Evolutionary conservation across 768 basidiomycete species (phyloP).

Genomic region (Clitopilus hobsonii): DNA sequence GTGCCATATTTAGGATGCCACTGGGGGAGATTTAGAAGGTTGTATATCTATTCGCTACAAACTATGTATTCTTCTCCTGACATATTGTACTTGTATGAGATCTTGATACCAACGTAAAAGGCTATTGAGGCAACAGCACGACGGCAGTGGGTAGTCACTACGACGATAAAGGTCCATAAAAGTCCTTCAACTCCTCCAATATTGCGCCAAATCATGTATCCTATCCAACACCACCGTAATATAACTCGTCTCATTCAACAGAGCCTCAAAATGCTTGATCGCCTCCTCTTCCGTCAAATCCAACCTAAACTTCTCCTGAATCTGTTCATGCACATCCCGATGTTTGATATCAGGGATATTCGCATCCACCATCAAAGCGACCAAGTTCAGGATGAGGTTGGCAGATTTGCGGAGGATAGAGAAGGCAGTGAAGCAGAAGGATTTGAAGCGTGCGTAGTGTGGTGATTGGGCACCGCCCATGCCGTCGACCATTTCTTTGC

Average conservation of each 20-base stretch:
- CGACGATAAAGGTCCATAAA: too few relatives aligned
- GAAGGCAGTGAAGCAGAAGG: conserved; percentile 97
- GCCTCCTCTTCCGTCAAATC: conserved; percentile 96
- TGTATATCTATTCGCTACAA: too few relatives aligned
- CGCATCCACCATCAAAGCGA: conserved; percentile 95
- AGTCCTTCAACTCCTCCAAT: conserved; percentile 74
- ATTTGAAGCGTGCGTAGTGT: conserved; percentile 97
- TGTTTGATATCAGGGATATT: conserved; percentile 98
- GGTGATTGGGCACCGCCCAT: conserved; percentile 97
- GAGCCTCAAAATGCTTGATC: conserved; percentile 91
- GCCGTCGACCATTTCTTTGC: conserved; percentile 99
- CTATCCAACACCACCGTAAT: conserved; percentile 90
- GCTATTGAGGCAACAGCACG: too few relatives aligned
- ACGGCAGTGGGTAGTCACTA: too few relatives aligned
- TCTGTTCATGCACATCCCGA: conserved; percentile 80
- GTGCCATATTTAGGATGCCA: too few relatives aligned
- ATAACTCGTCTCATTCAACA: conserved; percentile 93
- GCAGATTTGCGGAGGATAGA: conserved; percentile 94
- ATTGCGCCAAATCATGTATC: conserved; percentile 89
- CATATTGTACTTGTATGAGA: too few relatives aligned
- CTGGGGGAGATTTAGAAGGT: too few relatives aligned
- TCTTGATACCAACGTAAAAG: too few relatives aligned
- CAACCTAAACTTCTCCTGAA: conserved; percentile 94
- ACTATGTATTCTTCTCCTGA: too few relatives aligned
- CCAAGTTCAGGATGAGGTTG: conserved; percentile 93